Evolutionary conservation across 805 yeast genomes (phyloP), one percentile per base, ranked within the genome.

Genomic region (Yarrowia osloensis): DNA sequence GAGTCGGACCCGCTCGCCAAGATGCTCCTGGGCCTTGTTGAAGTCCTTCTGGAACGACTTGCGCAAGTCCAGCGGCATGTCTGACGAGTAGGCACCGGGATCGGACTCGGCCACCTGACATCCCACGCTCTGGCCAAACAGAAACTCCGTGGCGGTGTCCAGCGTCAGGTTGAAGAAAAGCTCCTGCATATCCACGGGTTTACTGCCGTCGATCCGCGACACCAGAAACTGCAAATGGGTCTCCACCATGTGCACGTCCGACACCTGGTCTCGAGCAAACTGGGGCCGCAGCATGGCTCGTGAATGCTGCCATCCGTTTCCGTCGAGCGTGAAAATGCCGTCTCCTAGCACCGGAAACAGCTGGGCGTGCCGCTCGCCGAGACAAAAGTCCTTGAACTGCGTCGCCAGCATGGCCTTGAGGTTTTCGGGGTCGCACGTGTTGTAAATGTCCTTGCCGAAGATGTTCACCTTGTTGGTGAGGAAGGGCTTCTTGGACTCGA

Each of bases 311-410:
- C 80, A 77, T 26, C 73, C 74, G 31, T 70, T 70, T 17, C 78
- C 78, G 40, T 73, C 74, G 24, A 74, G 71, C 3, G 79, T 77
- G 70, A 77, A 77, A 47, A 77, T 77, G 0, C 80, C 80, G 33
- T 71, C 69, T 9, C 79, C 79, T 9, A 77, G 68, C 19, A 77
- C 62, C 12, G 76, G 76, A 22, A 55, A 67, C 42, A 77, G 69
- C 28, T 70, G 70, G 15, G 49, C 63, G 37, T 71, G 65, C 3
- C 80, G 70, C 9, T 46, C 29, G 0, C 76, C 78, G 21, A 77
- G 69, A 22, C 70, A 70, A 67, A 70, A 77, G 63, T 44, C 78
- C 57, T 74, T 69, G 69, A 76, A 77, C 35, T 71, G 70, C 5
- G 77, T 74, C 15, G 78, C 74, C n/a, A 76, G 70, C n/a, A 77